Evolutionary conservation across 371 early-diverging fungal species (phyloP), one percentile per base, ranked within the genome.

Genomic region (Phascolomyces articulosus): DNA sequence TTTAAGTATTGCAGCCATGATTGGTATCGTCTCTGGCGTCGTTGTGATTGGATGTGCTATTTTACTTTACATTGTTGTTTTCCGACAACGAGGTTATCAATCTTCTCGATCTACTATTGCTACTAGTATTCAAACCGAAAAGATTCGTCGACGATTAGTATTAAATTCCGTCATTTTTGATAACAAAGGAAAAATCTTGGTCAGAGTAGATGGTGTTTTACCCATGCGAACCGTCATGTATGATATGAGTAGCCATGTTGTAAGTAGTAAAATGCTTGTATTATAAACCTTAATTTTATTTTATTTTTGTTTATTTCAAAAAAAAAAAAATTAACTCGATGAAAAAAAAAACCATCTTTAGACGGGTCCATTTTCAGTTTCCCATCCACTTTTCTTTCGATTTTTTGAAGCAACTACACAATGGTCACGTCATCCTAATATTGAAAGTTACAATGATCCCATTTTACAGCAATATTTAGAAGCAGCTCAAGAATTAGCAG

Each of bases 151-250:
- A 15, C 70, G 71, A 1, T 49, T 81, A 0, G 63, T 77, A n/a
- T 26, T 81, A 13, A 67, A 71, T 44, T 56, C 73, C 8, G 67
- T 81, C 1, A 64, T 73, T 40, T 81, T 77, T 55, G 79, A 81
- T 57, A 55, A 56, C 4, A 62, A 66, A 49, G 82, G 79, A 26
- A 75, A 71, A 54, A 73, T 81, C 3, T n/a, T 81, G 27, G 82
- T 81, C 6, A 68, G 63, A 15, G 64, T 67, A 2, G 79, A 78
- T 64, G 82, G 82, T 49, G 54, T 74, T 13, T 68, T 78, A 9
- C 82, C 82, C 7, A 72, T 67, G 65, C 58, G 15, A 40, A 58
- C 31, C 18, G 67, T 54, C 59, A 59, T 55, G 58, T 62, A 61
- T 29, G 41, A 53, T 24, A 38, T 48, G 60, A 47, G 49, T 11